phyloP scores from a whole-genome alignment of 2,329 filamentous ascomycete genomes.

The Pseudonectria foliicola region DNA sequence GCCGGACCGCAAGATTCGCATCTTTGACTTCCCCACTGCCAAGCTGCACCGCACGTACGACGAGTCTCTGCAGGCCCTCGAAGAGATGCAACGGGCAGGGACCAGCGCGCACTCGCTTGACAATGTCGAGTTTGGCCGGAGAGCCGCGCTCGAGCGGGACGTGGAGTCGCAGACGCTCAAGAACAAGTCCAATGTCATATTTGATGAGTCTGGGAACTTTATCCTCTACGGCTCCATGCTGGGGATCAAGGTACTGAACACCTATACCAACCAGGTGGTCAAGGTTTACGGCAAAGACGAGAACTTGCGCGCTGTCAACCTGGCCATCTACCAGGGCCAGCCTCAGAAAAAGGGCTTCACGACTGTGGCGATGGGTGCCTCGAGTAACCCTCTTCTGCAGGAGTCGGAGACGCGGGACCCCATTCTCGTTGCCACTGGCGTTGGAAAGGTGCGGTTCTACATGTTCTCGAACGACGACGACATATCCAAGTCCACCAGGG shows the following conservation, averaged over 20 bases:
- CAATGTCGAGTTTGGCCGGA: constrained; percentile 83
- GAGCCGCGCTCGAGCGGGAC: constrained; percentile 79
- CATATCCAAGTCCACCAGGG: constrained; percentile 74
- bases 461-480: constrained; percentile 93
- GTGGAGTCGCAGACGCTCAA: constrained; percentile 63
- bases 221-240: constrained; percentile 88
- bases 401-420: constrained; percentile 89
- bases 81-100: constrained; percentile 94
- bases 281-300: constrained; percentile 89
- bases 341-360: constrained; percentile 90
- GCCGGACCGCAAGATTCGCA: constrained; percentile 83
- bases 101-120: constrained; percentile 76
- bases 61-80: constrained; percentile 81
- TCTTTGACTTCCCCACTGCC: constrained; percentile 86
- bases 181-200: constrained; percentile 76
- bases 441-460: constrained; percentile 89
- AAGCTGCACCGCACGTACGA: constrained; percentile 92
- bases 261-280: constrained; percentile 84
- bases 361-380: constrained; percentile 95
- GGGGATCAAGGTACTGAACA: constrained; percentile 93
- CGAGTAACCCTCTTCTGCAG: constrained; percentile 83
- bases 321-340: constrained; percentile 88
- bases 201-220: constrained; percentile 95
- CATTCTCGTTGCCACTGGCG: constrained; percentile 76
- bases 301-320: constrained; percentile 72